Evolutionary conservation across 78 protist species (phyloP).

Genomic region (Polysphondylium violaceum): DNA sequence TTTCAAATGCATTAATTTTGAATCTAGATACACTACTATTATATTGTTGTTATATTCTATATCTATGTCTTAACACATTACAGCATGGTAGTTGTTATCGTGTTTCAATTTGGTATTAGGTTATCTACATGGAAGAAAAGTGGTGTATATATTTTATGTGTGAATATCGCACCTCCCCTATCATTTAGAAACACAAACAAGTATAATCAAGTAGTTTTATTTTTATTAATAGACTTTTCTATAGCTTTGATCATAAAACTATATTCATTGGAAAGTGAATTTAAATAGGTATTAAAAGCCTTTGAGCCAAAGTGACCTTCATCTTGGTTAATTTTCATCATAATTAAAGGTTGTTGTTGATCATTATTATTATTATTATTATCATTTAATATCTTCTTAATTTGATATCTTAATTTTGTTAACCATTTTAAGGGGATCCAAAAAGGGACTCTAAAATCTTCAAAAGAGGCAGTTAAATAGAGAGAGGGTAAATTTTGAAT

Average conservation of each 20-base stretch:
- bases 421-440: conserved; percentile 77
- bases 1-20: too few species aligned
- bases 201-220: neutral
- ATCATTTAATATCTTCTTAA: neutral
- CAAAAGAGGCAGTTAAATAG: conserved; percentile 50
- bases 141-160: too few species aligned
- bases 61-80: too few species aligned
- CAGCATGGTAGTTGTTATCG: too few species aligned
- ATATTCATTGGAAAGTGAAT: conserved; percentile 17
- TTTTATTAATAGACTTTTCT: neutral
- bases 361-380: neutral
- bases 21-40: too few species aligned
- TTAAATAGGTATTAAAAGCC: neutral
- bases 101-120: too few species aligned
- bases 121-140: too few species aligned
- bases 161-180: too few species aligned
- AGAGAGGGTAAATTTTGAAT: conserved; percentile 45
- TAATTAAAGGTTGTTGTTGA: neutral
- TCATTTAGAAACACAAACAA: neutral
- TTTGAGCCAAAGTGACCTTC: conserved; percentile 66
- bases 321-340: conserved; percentile 23
- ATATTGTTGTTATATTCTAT: too few species aligned
- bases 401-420: conserved; percentile 59
- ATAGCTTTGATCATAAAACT: conserved; percentile 52
- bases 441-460: conserved; percentile 80